These are phyloP conservation scores for Neonectria neomacrospora DNA, from an alignment of 2,329 filamentous ascomycete species.

Conservation along the genomic window DNA sequence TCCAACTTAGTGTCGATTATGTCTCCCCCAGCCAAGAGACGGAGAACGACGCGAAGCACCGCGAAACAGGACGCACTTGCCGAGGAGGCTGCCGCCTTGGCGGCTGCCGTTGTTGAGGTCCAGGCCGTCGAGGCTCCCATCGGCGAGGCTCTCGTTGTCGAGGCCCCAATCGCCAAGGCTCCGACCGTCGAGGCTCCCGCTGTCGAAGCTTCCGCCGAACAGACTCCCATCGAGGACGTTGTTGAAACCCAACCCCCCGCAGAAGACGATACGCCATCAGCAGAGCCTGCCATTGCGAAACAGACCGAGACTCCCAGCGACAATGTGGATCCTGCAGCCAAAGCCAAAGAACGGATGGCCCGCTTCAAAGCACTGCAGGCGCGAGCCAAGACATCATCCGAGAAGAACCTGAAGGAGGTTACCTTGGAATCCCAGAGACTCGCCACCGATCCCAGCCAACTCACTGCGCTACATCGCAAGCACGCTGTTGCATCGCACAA, in stretches of 20 bases:
- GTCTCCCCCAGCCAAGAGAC: constrained; percentile 45
- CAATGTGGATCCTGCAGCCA: constrained; percentile 51
- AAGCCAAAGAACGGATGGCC: constrained; percentile 75
- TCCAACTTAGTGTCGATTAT: constrained; percentile 28
- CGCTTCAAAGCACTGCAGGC: constrained; percentile 90
- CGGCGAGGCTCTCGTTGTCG: not conserved
- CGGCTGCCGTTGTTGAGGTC: not conserved
- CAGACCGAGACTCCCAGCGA: constrained; percentile 30
- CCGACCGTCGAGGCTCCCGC: not conserved
- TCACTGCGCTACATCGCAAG: constrained; percentile 83
- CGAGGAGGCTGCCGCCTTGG: not conserved
- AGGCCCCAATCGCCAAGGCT: not conserved
- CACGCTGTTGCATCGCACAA: constrained; percentile 92
- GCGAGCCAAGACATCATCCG: constrained; percentile 76
- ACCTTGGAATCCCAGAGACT: constrained; percentile 84
- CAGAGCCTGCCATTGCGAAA: constrained; percentile 30
- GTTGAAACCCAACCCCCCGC: constrained; percentile 5
- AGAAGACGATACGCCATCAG: constrained; percentile 16
- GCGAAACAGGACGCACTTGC: constrained; percentile 1
- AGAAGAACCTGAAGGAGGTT: constrained; percentile 84
- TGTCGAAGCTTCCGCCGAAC: not conserved
- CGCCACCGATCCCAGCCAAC: constrained; percentile 78
- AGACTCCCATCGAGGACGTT: not conserved
- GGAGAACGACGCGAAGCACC: constrained; percentile 35
- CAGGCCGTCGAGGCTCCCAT: not conserved